Evolutionary conservation across 805 yeast genomes (phyloP).

Genomic region (Wickerhamomyces sydowiorum): DNA sequence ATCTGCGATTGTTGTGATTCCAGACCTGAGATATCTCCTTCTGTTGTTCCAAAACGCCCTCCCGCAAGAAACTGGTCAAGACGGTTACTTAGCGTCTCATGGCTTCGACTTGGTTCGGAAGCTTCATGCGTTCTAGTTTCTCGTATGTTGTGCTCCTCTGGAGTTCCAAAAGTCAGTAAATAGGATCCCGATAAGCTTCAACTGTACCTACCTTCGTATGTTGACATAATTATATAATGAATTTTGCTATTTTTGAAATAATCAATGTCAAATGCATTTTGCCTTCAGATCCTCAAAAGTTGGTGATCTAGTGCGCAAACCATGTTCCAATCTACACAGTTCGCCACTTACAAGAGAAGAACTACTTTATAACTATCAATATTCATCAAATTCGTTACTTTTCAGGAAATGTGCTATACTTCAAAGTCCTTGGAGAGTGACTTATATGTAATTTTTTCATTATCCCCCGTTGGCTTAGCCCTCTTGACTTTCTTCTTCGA

Average conservation of each 20-base stretch:
- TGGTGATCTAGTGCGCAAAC: constrained; percentile 17
- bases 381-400: background rate
- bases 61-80: constrained; percentile 11
- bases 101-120: constrained; percentile 6
- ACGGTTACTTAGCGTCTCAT: constrained; percentile 14
- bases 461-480: background rate
- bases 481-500: background rate
- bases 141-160: constrained; percentile 25
- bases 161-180: background rate
- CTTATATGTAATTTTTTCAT: background rate
- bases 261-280: constrained; percentile 1
- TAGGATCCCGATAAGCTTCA: background rate
- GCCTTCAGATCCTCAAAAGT: constrained; percentile 8
- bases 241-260: background rate
- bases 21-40: constrained; percentile 15
- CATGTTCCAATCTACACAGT: constrained; percentile 9
- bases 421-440: background rate
- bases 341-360: too few species aligned
- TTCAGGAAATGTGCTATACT: background rate
- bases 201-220: constrained; percentile 27
- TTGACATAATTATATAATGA: constrained; percentile 23
- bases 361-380: background rate
- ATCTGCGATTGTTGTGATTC: constrained; percentile 11
- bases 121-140: constrained; percentile 1
- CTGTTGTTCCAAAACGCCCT: too few species aligned